Percentiles rank a stretch among this genome's conserved stretches.
phyloP scores from a whole-genome alignment of 148 eudicot species.

The Agrostemma githago region DNA sequence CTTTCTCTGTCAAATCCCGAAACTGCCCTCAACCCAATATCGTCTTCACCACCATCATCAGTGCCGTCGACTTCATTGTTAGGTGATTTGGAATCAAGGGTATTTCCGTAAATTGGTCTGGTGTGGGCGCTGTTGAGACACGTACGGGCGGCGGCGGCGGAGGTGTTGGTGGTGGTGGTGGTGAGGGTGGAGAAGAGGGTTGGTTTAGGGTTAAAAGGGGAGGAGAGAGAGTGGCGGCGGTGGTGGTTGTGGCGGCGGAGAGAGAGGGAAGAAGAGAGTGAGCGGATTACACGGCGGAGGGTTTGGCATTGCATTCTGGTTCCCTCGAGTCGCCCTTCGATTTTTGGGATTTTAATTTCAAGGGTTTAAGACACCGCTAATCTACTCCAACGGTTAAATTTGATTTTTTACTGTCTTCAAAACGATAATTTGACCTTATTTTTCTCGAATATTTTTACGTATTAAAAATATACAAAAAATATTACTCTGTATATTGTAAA shows the following conservation, averaged over 20 bases:
- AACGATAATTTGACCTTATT: too few relatives aligned
- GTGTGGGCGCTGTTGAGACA: not conserved
- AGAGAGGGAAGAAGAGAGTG: conserved; percentile 16
- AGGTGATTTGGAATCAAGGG: conserved; percentile 7
- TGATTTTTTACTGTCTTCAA: too few relatives aligned
- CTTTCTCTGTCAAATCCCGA: not conserved
- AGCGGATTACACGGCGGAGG: conserved; percentile 22
- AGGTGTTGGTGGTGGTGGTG: not conserved
- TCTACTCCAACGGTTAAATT: too few relatives aligned
- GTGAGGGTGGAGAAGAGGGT: conserved; percentile 5
- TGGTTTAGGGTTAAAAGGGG: conserved; percentile 13
- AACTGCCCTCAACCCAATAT: conserved; percentile 9
- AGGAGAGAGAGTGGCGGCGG: not conserved
- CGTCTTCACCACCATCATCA: not conserved
- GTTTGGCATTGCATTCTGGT: conserved; percentile 19
- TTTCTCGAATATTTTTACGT: too few relatives aligned
- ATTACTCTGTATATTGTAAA: too few relatives aligned
- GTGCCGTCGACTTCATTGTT: not conserved
- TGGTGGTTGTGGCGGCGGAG: too few relatives aligned
- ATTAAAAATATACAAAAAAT: too few relatives aligned
- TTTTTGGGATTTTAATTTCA: not conserved
- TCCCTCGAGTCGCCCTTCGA: not conserved
- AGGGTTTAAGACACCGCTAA: not conserved
- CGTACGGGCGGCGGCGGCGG: not conserved
- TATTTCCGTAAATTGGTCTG: not conserved